These are phyloP conservation scores for Pichia rugopelliculosa DNA, from an alignment of 805 yeast genomes.

Conservation along the genomic window DNA sequence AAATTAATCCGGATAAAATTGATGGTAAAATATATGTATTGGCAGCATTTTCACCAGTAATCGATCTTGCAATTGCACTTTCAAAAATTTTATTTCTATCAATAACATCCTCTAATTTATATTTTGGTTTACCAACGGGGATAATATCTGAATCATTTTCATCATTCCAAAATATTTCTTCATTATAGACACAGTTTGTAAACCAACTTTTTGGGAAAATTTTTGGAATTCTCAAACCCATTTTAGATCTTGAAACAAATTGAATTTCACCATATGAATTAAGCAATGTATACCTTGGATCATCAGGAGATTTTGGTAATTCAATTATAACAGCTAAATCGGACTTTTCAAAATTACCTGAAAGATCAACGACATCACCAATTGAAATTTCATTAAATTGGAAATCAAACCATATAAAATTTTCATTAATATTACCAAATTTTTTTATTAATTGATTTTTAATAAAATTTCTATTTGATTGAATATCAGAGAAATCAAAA, in stretches of 20 bases:
- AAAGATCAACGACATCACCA: constrained; percentile 60
- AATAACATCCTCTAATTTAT: constrained; percentile 25
- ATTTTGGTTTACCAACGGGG: constrained; percentile 29
- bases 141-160: constrained; percentile 7
- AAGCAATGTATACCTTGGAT: constrained; percentile 50
- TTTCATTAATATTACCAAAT: constrained; percentile 14
- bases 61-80: constrained; percentile 20
- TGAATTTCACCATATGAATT: constrained; percentile 50
- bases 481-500: constrained; percentile 16
- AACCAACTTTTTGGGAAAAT: constrained; percentile 38
- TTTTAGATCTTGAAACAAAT: constrained; percentile 38
- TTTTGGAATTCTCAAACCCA: constrained; percentile 48
- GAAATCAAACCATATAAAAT: constrained; percentile 16
- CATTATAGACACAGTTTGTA: constrained; percentile 23
- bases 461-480: constrained; percentile 11
- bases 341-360: constrained; percentile 33
- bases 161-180: constrained; percentile 17
- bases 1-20: constrained; percentile 24
- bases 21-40: constrained; percentile 28
- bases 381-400: constrained; percentile 30
- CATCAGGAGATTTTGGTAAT: constrained; percentile 41
- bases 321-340: constrained; percentile 48
- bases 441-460: constrained; percentile 11
- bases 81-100: constrained; percentile 24
- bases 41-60: constrained; percentile 15